Evolutionary conservation across 1,284 basidiomycete genomes (phyloP).

Genomic region (Trichosporon inkin): DNA sequence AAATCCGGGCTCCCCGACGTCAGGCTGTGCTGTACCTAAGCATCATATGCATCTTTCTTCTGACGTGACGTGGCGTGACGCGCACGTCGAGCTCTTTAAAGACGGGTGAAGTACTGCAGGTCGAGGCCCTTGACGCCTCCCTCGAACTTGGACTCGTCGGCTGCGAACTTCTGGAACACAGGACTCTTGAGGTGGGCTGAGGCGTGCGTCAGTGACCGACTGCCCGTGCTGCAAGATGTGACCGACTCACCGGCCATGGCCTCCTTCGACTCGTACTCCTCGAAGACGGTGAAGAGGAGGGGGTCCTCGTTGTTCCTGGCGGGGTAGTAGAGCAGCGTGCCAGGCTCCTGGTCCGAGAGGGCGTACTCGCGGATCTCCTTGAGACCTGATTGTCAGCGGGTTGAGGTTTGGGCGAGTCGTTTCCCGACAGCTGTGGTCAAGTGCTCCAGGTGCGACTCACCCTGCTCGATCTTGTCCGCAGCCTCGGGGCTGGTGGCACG

Average conservation of each 20-base stretch:
- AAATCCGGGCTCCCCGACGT: neutral
- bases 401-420: neutral
- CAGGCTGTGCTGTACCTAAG: neutral
- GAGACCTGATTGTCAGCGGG: slow-evolving; percentile 14
- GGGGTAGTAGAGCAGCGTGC: slow-evolving; percentile 12
- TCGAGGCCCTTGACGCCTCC: slow-evolving; percentile 14
- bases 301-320: slow-evolving; percentile 13
- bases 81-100: slow-evolving; percentile 6
- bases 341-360: slow-evolving; percentile 17
- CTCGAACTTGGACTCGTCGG: slow-evolving; percentile 5
- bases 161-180: slow-evolving; percentile 11
- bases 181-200: slow-evolving; percentile 16
- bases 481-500: slow-evolving; percentile 9
- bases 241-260: slow-evolving; percentile 15
- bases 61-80: neutral
- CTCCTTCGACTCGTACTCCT: slow-evolving; percentile 19
- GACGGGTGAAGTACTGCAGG: slow-evolving; percentile 9
- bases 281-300: slow-evolving; percentile 17
- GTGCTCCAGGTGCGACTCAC: slow-evolving; percentile 2
- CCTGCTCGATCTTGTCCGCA: slow-evolving; percentile 14
- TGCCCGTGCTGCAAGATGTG: neutral
- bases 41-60: slow-evolving; percentile 5
- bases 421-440: no score
- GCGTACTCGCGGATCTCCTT: slow-evolving; percentile 13
- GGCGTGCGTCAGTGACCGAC: neutral